phyloP scores from a whole-genome alignment of 2,329 filamentous ascomycete genomes.

The Ustilaginoidea virens region DNA sequence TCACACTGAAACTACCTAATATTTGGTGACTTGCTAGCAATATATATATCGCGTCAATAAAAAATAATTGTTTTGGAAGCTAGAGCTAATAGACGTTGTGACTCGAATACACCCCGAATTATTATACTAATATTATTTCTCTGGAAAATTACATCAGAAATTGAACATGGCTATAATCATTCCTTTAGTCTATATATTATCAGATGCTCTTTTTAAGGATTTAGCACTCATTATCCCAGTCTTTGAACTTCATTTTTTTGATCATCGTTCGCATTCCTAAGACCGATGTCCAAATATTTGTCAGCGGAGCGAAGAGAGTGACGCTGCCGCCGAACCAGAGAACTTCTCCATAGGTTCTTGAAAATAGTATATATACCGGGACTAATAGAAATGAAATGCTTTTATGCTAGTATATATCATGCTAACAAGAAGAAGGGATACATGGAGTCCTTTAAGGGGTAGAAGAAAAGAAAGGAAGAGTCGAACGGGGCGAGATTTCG shows the following conservation, averaged over 20 bases:
- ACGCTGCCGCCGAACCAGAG: constrained; percentile 95
- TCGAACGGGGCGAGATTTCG: constrained; percentile 73
- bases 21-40: too few species aligned
- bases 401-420: constrained; percentile 99
- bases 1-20: too few species aligned
- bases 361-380: constrained; percentile 98
- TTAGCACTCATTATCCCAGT: constrained; percentile 94
- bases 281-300: too few species aligned
- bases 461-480: constrained; percentile 11
- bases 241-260: constrained; percentile 99
- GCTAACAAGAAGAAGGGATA: constrained; percentile 86
- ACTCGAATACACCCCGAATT: too few species aligned
- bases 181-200: too few species aligned
- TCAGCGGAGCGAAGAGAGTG: constrained; percentile 63
- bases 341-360: constrained; percentile 98
- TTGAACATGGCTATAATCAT: too few species aligned
- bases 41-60: too few species aligned
- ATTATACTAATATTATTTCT: too few species aligned
- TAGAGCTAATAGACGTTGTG: too few species aligned
- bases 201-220: too few species aligned
- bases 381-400: constrained; percentile 93
- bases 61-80: too few species aligned
- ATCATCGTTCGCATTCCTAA: constrained; percentile 95
- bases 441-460: not conserved
- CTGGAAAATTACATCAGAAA: too few species aligned